Conservation (phyloP, 495 filamentous ascomycete genomes). For the Aspergillus cavernicola region DNA sequence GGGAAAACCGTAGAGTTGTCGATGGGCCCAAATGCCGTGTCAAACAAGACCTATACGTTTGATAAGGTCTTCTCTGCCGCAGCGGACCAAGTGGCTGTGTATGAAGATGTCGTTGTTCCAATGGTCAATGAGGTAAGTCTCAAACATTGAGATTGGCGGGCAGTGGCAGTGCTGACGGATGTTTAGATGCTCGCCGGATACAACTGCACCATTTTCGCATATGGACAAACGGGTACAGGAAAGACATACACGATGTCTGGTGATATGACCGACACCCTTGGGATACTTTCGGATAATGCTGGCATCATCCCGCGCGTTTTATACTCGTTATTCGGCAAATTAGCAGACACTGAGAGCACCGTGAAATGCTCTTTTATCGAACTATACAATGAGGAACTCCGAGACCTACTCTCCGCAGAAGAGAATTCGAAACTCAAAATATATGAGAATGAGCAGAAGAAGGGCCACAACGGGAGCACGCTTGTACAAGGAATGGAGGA, state of each 20-base stretch:
- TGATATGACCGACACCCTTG: conserved; percentile 84
- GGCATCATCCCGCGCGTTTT: conserved; percentile 91
- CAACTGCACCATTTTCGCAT: conserved; percentile 98
- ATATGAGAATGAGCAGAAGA: conserved; percentile 83
- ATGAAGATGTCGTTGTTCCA: conserved; percentile 88
- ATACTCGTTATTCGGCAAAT: conserved; percentile 77
- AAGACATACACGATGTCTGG: conserved; percentile 99
- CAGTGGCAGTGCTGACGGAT: too few relatives aligned
- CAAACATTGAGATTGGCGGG: background rate
- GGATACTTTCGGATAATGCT: conserved; percentile 81
- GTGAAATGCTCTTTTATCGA: conserved; percentile 99
- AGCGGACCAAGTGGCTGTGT: conserved; percentile 87
- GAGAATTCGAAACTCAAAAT: conserved; percentile 88
- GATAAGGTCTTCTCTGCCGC: conserved; percentile 96
- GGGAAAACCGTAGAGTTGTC: conserved; percentile 79
- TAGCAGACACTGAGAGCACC: conserved; percentile 80
- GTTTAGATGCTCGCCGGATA: conserved; percentile 92
- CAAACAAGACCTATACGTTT: conserved; percentile 95
- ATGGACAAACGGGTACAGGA: conserved; percentile 95
- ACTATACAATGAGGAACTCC: conserved; percentile 94
- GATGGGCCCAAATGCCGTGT: conserved; percentile 87
- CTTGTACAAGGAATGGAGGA: conserved; percentile 98
- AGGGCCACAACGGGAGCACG: conserved; percentile 65
- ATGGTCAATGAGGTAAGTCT: conserved; percentile 78
- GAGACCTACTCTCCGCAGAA: conserved; percentile 78